Evolutionary conservation across 1,284 basidiomycete species (phyloP).

Genomic region (Naganishia sp.): DNA sequence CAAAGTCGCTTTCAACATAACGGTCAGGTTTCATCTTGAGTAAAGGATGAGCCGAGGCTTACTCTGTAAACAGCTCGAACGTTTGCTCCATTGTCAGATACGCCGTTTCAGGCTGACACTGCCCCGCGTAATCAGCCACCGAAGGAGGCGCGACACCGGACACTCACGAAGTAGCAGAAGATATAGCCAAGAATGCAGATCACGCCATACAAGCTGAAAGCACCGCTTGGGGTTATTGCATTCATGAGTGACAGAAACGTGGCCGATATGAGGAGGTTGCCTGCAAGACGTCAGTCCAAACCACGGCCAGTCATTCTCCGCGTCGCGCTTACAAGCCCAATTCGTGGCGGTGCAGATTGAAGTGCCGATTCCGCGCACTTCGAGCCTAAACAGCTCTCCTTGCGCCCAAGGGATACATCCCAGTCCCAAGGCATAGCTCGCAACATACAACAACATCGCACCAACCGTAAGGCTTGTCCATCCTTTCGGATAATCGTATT

Average conservation of each 20-base stretch:
- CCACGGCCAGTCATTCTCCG: neutral
- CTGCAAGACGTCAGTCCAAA: neutral
- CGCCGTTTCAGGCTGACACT: constrained; percentile 16
- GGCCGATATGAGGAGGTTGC: constrained; percentile 70
- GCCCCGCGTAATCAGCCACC: constrained; percentile 33
- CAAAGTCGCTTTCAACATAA: neutral
- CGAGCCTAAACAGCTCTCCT: constrained; percentile 71
- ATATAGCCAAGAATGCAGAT: constrained; percentile 68
- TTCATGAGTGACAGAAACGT: constrained; percentile 74
- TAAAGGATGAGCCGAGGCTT: neutral
- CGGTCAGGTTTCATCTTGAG: neutral
- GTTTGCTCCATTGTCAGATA: constrained; percentile 74
- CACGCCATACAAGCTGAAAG: constrained; percentile 74
- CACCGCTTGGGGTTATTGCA: constrained; percentile 69
- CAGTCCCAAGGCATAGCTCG: constrained; percentile 66
- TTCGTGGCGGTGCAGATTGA: constrained; percentile 72
- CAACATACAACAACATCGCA: constrained; percentile 75
- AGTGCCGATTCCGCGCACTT: constrained; percentile 74
- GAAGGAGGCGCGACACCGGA: neutral
- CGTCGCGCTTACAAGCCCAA: constrained; percentile 57
- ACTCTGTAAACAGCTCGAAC: constrained; percentile 46
- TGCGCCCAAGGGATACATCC: constrained; percentile 71
- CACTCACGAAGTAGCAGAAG: constrained; percentile 60
- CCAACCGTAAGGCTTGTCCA: constrained; percentile 71
- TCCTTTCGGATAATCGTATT: constrained; percentile 62